Conservation (phyloP, 192 early-diverging fungal species). For the Coemansia javaensis region DNA sequence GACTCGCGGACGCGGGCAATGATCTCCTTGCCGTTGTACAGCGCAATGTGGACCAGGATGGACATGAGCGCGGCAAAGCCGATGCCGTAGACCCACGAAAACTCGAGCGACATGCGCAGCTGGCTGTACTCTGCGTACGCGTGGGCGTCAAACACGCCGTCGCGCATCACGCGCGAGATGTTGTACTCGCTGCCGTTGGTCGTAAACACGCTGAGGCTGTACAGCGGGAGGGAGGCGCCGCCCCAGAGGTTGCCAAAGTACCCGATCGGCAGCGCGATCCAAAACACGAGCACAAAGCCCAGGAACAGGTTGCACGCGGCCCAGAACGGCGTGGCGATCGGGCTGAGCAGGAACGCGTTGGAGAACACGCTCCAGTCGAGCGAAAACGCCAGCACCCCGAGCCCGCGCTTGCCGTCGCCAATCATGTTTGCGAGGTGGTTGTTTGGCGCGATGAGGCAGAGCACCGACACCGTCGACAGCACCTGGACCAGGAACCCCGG, state of each 20-base stretch:
- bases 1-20: slow-evolving; percentile 56
- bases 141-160: slow-evolving; percentile 52
- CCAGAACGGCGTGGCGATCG: slow-evolving; percentile 74
- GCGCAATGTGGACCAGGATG: slow-evolving; percentile 60
- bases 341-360: slow-evolving; percentile 54
- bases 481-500: slow-evolving; percentile 65
- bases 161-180: slow-evolving; percentile 53
- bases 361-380: slow-evolving; percentile 73
- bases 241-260: slow-evolving; percentile 67
- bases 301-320: slow-evolving; percentile 67
- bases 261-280: slow-evolving; percentile 67
- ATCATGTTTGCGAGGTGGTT: slow-evolving; percentile 44
- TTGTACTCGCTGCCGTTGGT: slow-evolving; percentile 57
- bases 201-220: slow-evolving; percentile 59
- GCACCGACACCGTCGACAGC: slow-evolving; percentile 59
- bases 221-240: slow-evolving; percentile 58
- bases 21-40: slow-evolving; percentile 72
- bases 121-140: slow-evolving; percentile 62
- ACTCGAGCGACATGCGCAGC: slow-evolving; percentile 64
- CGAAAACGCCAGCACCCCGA: slow-evolving; percentile 65
- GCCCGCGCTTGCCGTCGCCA: slow-evolving; percentile 55
- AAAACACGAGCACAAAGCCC: slow-evolving; percentile 68
- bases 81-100: slow-evolving; percentile 65
- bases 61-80: slow-evolving; percentile 66
- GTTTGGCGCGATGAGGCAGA: slow-evolving; percentile 55